A percentile compares a stretch with the other conserved stretches of the same genome.
Evolutionary conservation across 192 early-diverging fungal genomes (phyloP).

Genomic region (Gigaspora rosea): DNA sequence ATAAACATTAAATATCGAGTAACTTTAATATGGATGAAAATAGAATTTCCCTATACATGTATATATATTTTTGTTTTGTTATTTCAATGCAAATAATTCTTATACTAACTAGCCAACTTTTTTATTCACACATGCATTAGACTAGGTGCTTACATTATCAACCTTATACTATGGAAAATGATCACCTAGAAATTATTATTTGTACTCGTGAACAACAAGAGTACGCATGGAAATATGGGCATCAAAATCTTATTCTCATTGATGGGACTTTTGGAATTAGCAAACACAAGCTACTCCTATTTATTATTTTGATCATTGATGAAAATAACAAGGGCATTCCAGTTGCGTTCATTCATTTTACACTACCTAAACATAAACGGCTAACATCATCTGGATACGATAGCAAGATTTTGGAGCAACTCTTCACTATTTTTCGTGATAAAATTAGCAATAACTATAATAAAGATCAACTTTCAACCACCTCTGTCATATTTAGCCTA

Average conservation of each 20-base stretch:
- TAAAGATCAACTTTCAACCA: not conserved
- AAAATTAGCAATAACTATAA: not conserved
- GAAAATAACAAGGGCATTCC: slow-evolving; percentile 1
- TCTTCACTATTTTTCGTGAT: not conserved
- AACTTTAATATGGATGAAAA: too few species aligned
- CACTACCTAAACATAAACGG: not conserved
- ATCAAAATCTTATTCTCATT: not conserved
- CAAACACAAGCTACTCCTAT: not conserved
- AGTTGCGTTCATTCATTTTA: not conserved
- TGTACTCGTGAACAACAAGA: not conserved
- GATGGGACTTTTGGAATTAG: not conserved
- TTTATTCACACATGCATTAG: too few species aligned
- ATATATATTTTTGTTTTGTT: too few species aligned
- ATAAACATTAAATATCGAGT: too few species aligned
- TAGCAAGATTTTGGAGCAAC: not conserved
- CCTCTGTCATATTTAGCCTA: too few species aligned
- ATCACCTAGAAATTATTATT: too few species aligned
- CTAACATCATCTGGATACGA: not conserved
- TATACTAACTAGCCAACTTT: too few species aligned
- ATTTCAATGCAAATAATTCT: too few species aligned
- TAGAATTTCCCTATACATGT: too few species aligned
- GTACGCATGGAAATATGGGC: not conserved
- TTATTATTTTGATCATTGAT: not conserved
- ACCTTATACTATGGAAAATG: too few species aligned
- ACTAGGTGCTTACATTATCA: too few species aligned